Evolutionary conservation across 495 filamentous ascomycete species (phyloP).

Genomic region (Daldinia childiae): DNA sequence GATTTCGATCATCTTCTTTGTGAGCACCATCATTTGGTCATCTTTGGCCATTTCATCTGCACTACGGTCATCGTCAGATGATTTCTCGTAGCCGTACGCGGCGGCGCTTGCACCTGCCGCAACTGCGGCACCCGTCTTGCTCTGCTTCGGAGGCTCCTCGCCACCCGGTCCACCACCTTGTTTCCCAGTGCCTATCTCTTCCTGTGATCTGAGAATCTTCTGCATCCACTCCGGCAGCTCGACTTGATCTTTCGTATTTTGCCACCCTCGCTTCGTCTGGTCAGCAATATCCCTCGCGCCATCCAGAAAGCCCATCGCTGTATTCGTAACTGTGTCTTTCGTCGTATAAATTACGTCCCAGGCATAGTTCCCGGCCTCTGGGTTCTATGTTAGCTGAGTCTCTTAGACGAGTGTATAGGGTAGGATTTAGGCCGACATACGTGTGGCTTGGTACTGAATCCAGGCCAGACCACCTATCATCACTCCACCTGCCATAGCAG

Average conservation of each 20-base stretch:
- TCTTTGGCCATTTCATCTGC: conserved; percentile 76
- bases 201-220: conserved; percentile 70
- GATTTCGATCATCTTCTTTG: conserved; percentile 99
- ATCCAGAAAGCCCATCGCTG: conserved; percentile 72
- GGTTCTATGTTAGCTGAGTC: conserved; percentile 31
- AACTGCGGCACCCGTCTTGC: conserved; percentile 64
- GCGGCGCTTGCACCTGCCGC: conserved; percentile 70
- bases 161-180: conserved; percentile 57
- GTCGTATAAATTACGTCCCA: conserved; percentile 78
- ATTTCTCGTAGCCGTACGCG: conserved; percentile 79
- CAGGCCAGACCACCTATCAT: conserved; percentile 88
- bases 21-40: conserved; percentile 99
- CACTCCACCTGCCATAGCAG: conserved; percentile 89
- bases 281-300: conserved; percentile 76
- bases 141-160: conserved; percentile 67
- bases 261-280: conserved; percentile 82
- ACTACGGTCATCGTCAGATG: conserved; percentile 72
- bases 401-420: conserved; percentile 18
- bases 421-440: conserved; percentile 59
- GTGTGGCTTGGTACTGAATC: conserved; percentile 93
- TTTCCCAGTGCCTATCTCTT: conserved; percentile 55
- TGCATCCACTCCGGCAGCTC: conserved; percentile 88
- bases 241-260: conserved; percentile 79
- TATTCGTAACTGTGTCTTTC: conserved; percentile 70
- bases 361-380: conserved; percentile 90